Percentiles rank a stretch among this genome's conserved stretches.
phyloP scores from a whole-genome alignment of 2,329 filamentous ascomycete species.

The Fusarium poae region DNA sequence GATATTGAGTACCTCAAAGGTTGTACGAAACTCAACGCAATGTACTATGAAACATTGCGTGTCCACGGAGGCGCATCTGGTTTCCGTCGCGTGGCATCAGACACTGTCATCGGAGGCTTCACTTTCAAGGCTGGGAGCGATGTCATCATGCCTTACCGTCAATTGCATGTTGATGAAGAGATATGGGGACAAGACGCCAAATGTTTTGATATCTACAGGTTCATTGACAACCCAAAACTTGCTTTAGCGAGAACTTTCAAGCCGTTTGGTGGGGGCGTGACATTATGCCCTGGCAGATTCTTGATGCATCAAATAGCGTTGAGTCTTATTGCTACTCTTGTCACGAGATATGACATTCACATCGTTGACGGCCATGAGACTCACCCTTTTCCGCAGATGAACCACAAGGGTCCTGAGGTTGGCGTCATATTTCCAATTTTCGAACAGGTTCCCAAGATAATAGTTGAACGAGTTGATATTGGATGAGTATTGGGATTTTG shows the following conservation, averaged over 20 bases:
- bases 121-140: slow-evolving; percentile 1
- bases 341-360: background rate
- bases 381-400: background rate
- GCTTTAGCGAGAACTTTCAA: background rate
- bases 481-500: background rate
- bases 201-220: background rate
- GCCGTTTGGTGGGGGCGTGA: background rate
- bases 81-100: background rate
- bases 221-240: background rate
- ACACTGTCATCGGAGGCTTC: background rate
- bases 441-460: background rate
- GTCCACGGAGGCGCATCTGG: background rate
- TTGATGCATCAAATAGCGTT: background rate
- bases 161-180: background rate
- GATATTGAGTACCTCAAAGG: background rate
- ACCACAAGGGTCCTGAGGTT: background rate
- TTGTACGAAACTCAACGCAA: background rate
- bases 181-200: background rate
- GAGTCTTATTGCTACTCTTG: slow-evolving; percentile 3
- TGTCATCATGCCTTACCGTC: background rate
- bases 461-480: fast-evolving
- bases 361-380: background rate
- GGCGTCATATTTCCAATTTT: background rate
- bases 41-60: background rate
- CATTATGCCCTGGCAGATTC: background rate